Evolutionary conservation across 163 green algal genomes (phyloP), one percentile per base, ranked within the genome.

Genomic region (Scenedesmus sp.): DNA sequence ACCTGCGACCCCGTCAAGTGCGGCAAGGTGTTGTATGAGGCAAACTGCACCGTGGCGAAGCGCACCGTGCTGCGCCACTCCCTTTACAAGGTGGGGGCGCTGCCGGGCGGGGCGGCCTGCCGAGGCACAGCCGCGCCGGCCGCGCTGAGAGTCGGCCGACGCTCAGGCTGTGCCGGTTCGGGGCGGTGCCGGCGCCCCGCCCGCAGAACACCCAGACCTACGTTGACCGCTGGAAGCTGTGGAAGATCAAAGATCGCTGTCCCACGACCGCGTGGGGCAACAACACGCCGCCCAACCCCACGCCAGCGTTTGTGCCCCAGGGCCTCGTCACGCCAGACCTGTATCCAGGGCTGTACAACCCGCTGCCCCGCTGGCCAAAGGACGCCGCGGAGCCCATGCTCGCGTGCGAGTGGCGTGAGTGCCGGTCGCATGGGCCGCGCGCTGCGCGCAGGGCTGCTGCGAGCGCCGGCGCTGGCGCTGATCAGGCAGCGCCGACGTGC

Each of bases 361-460:
- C 62, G 36, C 62, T 70, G 36, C 62, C 62, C 28, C 31, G 9
- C 5, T 70, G 62, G 62, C 62, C 62, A 18, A 31, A 31, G 3
- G 62, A 33, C 34, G 50, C 31, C n/a, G 39, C 29, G 17, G 50
- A 31, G 4, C 29, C 39, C 17, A 24, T 70, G 62, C 34, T 51
- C n/a, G 62, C 62, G 22, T 70, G 62, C n/a, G 33, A 70, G 62
- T 70, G 62, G 62, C 62, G n/a, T n/a, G n/a, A n/a, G n/a, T n/a
- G n/a, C n/a, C n/a, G n/a, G n/a, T n/a, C n/a, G n/a, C n/a, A n/a
- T n/a, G n/a, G n/a, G n/a, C n/a, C n/a, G n/a, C n/a, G n/a, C n/a
- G n/a, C n/a, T n/a, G n/a, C n/a, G n/a, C n/a, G n/a, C n/a, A n/a
- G n/a, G n/a, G n/a, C n/a, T n/a, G n/a, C n/a, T n/a, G n/a, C n/a